A percentile compares a stretch with the other conserved stretches of the same genome.
Conservation (phyloP, 1,284 basidiomycete species). For the Ceratobasidium sp. region DNA sequence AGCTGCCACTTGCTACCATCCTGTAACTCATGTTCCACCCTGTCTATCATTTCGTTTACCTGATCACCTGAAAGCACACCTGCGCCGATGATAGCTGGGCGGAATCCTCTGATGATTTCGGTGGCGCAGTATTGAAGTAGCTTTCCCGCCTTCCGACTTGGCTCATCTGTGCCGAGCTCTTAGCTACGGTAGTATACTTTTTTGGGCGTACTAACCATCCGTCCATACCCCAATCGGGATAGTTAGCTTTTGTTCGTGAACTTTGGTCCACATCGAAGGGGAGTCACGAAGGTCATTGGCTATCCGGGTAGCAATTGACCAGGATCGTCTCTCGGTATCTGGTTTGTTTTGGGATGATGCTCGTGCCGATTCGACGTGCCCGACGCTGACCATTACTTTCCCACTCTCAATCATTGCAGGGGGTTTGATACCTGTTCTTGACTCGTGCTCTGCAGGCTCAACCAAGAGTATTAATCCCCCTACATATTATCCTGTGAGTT, state of each 20-base stretch:
- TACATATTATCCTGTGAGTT: not conserved
- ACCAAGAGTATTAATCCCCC: conserved; percentile 25
- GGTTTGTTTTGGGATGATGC: not conserved
- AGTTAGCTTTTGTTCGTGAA: conserved; percentile 14
- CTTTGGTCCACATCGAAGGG: conserved; percentile 21
- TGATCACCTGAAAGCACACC: conserved; percentile 23
- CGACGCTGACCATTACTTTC: conserved; percentile 4
- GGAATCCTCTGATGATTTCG: conserved; percentile 16
- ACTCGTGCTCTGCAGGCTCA: conserved; percentile 21
- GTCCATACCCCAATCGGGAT: conserved; percentile 35
- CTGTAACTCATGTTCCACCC: not conserved
- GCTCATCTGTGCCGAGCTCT: conserved; percentile 4
- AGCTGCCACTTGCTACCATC: conserved; percentile 24
- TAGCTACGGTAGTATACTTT: not conserved
- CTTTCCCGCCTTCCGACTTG: conserved; percentile 4
- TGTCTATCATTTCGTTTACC: conserved; percentile 4
- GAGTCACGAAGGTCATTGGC: not conserved
- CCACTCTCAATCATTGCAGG: conserved; percentile 12
- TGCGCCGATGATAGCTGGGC: conserved; percentile 12
- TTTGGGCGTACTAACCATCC: not conserved
- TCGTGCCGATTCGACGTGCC: conserved; percentile 1
- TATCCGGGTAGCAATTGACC: conserved; percentile 28
- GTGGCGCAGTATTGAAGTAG: conserved; percentile 23
- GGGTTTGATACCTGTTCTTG: not conserved
- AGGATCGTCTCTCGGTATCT: not conserved